phyloP scores from a whole-genome alignment of 306 rosid species.

The Macrotyloma uniflorum region DNA sequence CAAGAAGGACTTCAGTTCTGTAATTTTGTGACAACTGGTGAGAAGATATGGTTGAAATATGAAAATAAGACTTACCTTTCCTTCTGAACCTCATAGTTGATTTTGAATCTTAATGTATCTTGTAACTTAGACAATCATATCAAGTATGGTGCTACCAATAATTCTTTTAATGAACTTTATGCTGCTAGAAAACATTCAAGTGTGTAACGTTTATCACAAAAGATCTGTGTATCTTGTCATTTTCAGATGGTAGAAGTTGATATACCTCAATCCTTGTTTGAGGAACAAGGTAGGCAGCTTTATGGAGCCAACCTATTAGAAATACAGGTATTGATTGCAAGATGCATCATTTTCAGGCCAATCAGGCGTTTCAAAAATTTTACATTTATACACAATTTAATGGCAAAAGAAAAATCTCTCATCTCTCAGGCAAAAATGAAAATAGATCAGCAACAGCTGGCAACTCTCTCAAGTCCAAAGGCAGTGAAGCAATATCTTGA shows the following conservation, averaged over 20 bases:
- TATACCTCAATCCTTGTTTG: constrained; percentile 85
- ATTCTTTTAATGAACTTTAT: not conserved
- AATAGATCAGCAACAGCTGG: constrained; percentile 78
- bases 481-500: constrained; percentile 86
- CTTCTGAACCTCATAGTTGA: constrained; percentile 1
- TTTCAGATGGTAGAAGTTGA: constrained; percentile 87
- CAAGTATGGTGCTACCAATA: not conserved
- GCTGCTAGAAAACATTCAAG: not conserved
- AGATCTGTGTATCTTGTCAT: constrained; percentile 21
- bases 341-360: constrained; percentile 8
- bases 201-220: not conserved
- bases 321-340: constrained; percentile 68
- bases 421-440: constrained; percentile 62
- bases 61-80: constrained; percentile 7
- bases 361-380: not conserved
- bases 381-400: not conserved
- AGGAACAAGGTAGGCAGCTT: constrained; percentile 96
- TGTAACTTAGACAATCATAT: too few relatives aligned
- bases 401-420: not conserved
- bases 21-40: not conserved
- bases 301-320: constrained; percentile 87
- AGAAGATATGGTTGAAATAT: not conserved
- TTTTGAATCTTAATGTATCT: not conserved
- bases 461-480: constrained; percentile 80
- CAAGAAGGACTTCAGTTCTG: not conserved